phyloP scores from a whole-genome alignment of 805 yeast species.

The Wickerhamiella australiensis region DNA sequence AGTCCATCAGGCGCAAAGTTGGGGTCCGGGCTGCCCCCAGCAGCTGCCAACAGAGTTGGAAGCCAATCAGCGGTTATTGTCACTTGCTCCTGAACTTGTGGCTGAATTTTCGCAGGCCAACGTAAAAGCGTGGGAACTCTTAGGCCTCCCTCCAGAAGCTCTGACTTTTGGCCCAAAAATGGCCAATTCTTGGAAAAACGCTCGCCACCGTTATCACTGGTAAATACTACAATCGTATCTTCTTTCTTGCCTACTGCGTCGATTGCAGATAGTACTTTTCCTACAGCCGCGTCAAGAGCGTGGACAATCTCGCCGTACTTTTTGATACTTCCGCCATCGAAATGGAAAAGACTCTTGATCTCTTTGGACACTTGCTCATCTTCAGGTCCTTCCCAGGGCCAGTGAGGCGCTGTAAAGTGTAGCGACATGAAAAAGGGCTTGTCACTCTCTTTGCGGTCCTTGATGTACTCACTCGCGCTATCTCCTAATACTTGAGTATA shows the following conservation, averaged over 20 bases:
- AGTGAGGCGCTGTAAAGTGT: slow-evolving; percentile 54
- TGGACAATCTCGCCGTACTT: slow-evolving; percentile 57
- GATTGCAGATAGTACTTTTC: slow-evolving; percentile 36
- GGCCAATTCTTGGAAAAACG: slow-evolving; percentile 50
- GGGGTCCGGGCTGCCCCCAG: slow-evolving; percentile 39
- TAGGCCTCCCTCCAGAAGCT: slow-evolving; percentile 51
- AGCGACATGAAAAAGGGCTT: slow-evolving; percentile 44
- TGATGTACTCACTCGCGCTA: slow-evolving; percentile 31
- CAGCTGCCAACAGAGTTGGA: slow-evolving; percentile 43
- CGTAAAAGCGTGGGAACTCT: slow-evolving; percentile 43
- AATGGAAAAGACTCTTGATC: slow-evolving; percentile 36
- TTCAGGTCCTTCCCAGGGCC: slow-evolving; percentile 52
- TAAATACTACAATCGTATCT: slow-evolving; percentile 45
- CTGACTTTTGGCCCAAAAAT: slow-evolving; percentile 38
- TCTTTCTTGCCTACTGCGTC: slow-evolving; percentile 37
- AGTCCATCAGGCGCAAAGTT: slow-evolving; percentile 41
- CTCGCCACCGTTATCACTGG: slow-evolving; percentile 57
- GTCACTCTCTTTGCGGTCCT: slow-evolving; percentile 30
- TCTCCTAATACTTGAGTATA: slow-evolving; percentile 21
- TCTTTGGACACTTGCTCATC: slow-evolving; percentile 34
- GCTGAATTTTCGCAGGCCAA: slow-evolving; percentile 30
- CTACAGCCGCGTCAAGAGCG: slow-evolving; percentile 40
- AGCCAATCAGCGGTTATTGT: slow-evolving; percentile 49
- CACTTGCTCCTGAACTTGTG: slow-evolving; percentile 31
- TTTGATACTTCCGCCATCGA: slow-evolving; percentile 41